A percentile compares a stretch with the other conserved stretches of the same genome.
phyloP scores from a whole-genome alignment of 1,284 basidiomycete species.

The Malassezia globosa region DNA sequence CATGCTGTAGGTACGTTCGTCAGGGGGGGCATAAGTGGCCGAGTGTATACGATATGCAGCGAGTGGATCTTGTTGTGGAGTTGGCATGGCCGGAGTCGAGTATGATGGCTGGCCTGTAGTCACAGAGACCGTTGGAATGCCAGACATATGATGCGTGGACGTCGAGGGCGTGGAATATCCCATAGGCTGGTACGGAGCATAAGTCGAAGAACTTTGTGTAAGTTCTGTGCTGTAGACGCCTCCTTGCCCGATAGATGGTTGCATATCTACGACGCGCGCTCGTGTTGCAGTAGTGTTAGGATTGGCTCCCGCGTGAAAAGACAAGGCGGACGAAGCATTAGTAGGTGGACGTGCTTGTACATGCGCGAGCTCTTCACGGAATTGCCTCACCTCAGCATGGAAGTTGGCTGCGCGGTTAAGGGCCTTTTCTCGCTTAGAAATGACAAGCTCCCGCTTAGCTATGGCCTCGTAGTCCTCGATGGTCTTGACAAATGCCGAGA shows the following conservation, averaged over 20 bases:
- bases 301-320: neutral
- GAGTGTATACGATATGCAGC: constrained; percentile 40
- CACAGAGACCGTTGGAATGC: neutral
- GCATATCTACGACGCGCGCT: constrained; percentile 1
- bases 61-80: constrained; percentile 21
- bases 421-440: constrained; percentile 43
- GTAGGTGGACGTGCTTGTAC: neutral
- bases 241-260: neutral
- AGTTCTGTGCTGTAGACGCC: neutral
- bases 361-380: constrained; percentile 19
- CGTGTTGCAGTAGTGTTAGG: neutral
- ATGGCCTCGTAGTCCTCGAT: constrained; percentile 46
- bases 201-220: neutral
- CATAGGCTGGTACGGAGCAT: neutral
- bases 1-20: constrained; percentile 17
- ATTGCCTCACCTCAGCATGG: constrained; percentile 30
- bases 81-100: neutral
- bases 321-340: neutral
- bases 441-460: constrained; percentile 39
- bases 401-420: constrained; percentile 35
- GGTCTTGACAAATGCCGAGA: constrained; percentile 35
- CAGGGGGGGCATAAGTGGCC: neutral
- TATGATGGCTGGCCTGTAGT: neutral
- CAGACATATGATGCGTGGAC: too few species aligned
- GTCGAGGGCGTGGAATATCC: neutral